A percentile compares a stretch with the other conserved stretches of the same genome.
phyloP scores from a whole-genome alignment of 257 asterid species.

The Solanum appendiculatum region DNA sequence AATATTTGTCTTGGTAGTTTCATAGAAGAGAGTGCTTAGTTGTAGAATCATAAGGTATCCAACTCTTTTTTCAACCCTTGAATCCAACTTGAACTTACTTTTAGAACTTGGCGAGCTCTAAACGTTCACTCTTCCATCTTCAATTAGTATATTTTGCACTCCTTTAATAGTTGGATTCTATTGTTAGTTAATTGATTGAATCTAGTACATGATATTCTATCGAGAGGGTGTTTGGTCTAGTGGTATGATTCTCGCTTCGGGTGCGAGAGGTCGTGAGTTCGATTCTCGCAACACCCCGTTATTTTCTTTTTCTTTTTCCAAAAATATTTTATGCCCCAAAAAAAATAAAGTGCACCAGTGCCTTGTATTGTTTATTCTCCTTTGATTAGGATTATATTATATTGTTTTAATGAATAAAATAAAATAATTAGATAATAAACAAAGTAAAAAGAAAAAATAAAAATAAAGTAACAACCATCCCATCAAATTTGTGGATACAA shows the following conservation, averaged over 20 bases:
- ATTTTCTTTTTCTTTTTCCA: neutral
- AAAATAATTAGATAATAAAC: too few species aligned
- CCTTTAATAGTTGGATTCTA: neutral
- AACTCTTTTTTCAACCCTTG: neutral
- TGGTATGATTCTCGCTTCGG: constrained; percentile 29
- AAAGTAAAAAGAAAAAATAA: too few species aligned
- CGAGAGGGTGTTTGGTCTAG: constrained; percentile 32
- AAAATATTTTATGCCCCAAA: neutral
- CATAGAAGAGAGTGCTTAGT: neutral
- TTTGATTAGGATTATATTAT: too few species aligned
- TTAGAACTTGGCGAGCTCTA: neutral
- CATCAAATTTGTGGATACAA: neutral
- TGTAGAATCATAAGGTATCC: neutral
- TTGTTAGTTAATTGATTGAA: too few species aligned
- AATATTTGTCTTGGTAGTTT: neutral
- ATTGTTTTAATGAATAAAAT: too few species aligned
- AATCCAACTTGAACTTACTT: neutral
- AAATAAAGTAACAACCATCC: neutral
- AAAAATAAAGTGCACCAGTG: constrained; percentile 2
- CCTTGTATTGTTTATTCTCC: neutral
- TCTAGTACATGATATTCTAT: neutral
- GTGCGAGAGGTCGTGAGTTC: constrained; percentile 40
- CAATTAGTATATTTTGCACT: too few species aligned
- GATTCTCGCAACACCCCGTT: constrained; percentile 34
- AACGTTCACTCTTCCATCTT: neutral